phyloP scores from a whole-genome alignment of 768 basidiomycete species.

The Hygrocybe punicea region DNA sequence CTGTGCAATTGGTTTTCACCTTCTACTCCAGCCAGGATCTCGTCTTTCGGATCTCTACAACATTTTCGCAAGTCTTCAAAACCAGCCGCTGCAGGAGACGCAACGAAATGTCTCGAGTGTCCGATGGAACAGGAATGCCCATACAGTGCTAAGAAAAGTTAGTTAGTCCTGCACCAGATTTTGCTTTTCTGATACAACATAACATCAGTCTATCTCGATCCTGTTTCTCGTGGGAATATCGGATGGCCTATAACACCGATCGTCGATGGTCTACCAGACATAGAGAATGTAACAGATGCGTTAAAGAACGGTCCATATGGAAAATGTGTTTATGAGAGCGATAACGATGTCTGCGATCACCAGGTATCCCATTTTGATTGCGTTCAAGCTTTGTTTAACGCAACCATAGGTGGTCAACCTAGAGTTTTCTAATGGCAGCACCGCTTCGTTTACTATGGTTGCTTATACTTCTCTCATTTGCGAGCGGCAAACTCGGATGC shows the following conservation, averaged over 20 bases:
- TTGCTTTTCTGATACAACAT: constrained; percentile 5
- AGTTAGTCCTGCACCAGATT: constrained; percentile 14
- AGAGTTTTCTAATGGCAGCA: constrained; percentile 77
- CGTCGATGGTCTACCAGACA: constrained; percentile 80
- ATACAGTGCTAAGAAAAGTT: constrained; percentile 85
- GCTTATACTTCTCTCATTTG: constrained; percentile 79
- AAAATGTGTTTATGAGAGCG: constrained; percentile 76
- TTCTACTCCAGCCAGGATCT: constrained; percentile 60
- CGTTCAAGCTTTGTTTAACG: neutral
- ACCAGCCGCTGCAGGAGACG: constrained; percentile 62
- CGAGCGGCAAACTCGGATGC: constrained; percentile 77
- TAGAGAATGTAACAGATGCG: constrained; percentile 77
- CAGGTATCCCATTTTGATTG: constrained; percentile 38
- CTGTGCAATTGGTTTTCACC: constrained; percentile 75
- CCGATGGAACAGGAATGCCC: constrained; percentile 67
- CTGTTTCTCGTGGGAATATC: constrained; percentile 51
- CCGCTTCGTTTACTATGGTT: constrained; percentile 86
- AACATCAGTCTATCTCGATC: constrained; percentile 79
- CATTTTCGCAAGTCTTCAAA: constrained; percentile 77
- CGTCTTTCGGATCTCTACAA: constrained; percentile 81
- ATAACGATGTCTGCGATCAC: constrained; percentile 87
- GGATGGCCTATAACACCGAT: constrained; percentile 67
- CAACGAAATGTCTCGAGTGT: constrained; percentile 76
- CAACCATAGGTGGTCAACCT: constrained; percentile 64
- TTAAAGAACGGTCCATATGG: constrained; percentile 73